phyloP scores from a whole-genome alignment of 768 basidiomycete species.

The Neoboletus subvelutipes region DNA sequence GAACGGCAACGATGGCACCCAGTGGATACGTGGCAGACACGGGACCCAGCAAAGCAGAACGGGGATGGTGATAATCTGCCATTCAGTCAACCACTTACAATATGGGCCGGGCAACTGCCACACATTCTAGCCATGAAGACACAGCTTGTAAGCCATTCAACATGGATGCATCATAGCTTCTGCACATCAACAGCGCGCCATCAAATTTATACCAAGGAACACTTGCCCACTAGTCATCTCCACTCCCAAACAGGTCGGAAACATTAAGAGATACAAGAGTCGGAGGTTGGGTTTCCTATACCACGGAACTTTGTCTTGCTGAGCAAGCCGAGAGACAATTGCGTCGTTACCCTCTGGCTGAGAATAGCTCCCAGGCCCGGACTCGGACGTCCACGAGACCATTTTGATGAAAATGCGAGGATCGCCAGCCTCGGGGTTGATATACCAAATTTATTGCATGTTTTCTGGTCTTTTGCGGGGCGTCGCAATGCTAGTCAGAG shows the following conservation, averaged over 20 bases:
- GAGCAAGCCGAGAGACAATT: conserved; percentile 12
- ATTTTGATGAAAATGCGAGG: too few relatives aligned
- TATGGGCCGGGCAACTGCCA: conserved; percentile 7
- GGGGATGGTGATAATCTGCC: conserved; percentile 53
- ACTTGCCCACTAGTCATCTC: conserved; percentile 13
- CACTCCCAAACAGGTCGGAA: conserved; percentile 24
- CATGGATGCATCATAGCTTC: conserved; percentile 46
- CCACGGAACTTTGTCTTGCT: conserved; percentile 48
- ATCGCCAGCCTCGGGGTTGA: too few relatives aligned
- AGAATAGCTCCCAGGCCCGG: too few relatives aligned
- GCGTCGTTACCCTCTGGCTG: conserved; percentile 1
- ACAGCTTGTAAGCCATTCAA: conserved; percentile 64
- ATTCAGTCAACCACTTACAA: neutral
- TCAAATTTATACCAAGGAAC: neutral
- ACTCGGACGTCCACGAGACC: too few relatives aligned
- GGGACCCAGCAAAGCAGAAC: conserved; percentile 54
- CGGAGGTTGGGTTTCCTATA: too few relatives aligned
- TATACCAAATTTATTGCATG: too few relatives aligned
- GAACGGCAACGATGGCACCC: conserved; percentile 52
- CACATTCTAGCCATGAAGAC: conserved; percentile 53
- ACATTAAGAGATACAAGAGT: too few relatives aligned
- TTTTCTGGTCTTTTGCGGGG: too few relatives aligned
- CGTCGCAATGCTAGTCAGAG: too few relatives aligned
- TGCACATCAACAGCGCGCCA: neutral
- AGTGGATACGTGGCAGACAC: conserved; percentile 60